A percentile compares a stretch with the other conserved stretches of the same genome.
Evolutionary conservation across 2,329 filamentous ascomycete species (phyloP).

Genomic region (Thielaviopsis punctulata): DNA sequence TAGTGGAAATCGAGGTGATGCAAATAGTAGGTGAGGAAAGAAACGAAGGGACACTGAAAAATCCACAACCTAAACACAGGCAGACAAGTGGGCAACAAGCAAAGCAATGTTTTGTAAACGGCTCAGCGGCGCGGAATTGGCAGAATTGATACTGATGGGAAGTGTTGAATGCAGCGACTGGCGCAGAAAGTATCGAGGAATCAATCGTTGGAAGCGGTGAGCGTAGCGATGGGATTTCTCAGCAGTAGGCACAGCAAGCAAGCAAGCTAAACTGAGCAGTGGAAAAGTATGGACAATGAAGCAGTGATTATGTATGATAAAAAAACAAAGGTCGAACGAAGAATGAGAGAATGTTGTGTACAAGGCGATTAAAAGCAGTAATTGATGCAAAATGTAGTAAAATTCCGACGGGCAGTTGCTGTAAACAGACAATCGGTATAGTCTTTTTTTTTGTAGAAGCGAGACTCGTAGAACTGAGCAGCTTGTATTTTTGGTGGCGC

Average conservation of each 20-base stretch:
- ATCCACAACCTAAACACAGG: not conserved
- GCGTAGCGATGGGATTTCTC: not conserved
- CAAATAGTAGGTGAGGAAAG: not conserved
- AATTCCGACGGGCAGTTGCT: not conserved
- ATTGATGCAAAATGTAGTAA: conserved; percentile 3
- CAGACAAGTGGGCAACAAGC: not conserved
- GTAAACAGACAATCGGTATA: not conserved
- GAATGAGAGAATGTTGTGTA: conserved; percentile 14
- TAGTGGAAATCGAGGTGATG: not conserved
- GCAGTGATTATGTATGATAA: conserved; percentile 11
- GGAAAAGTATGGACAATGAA: conserved; percentile 3
- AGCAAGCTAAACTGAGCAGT: not conserved
- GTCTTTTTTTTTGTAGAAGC: conserved; percentile 5
- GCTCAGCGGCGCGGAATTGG: not conserved
- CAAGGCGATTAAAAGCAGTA: conserved; percentile 10
- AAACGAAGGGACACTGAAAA: not conserved
- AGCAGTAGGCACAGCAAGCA: not conserved
- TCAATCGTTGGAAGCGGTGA: not conserved
- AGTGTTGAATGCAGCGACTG: not conserved
- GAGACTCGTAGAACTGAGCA: conserved; percentile 5
- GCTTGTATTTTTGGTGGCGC: conserved; percentile 2
- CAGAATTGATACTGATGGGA: not conserved
- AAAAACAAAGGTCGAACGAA: conserved; percentile 9
- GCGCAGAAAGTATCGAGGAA: not conserved
- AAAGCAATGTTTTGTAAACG: not conserved